Evolutionary conservation across 2,329 filamentous ascomycete species (phyloP).

Genomic region (Phialophora verrucosa): DNA sequence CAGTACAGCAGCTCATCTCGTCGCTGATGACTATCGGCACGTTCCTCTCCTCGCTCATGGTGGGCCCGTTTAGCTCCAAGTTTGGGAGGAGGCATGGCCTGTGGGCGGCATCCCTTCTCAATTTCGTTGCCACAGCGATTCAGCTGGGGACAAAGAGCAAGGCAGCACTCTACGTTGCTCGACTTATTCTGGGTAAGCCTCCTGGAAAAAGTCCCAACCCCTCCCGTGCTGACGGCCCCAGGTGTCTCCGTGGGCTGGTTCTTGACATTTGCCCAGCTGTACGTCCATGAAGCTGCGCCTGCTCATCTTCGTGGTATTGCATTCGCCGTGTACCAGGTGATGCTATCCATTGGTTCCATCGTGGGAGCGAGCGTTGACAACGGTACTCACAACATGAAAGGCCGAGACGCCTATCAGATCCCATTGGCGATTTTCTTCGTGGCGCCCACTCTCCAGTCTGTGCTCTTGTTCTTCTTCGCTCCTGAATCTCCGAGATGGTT

Average conservation of each 20-base stretch:
- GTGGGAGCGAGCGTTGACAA: slow-evolving; percentile 32
- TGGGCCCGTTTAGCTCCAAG: slow-evolving; percentile 55
- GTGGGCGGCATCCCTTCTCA: slow-evolving; percentile 56
- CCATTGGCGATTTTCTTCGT: slow-evolving; percentile 36
- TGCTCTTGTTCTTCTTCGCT: slow-evolving; percentile 32
- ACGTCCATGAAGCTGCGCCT: slow-evolving; percentile 57
- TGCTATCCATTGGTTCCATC: slow-evolving; percentile 33
- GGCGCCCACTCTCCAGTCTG: slow-evolving; percentile 30
- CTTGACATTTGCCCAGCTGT: slow-evolving; percentile 56
- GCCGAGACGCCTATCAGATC: slow-evolving; percentile 33
- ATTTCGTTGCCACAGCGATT: slow-evolving; percentile 52
- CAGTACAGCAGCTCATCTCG: slow-evolving; percentile 60
- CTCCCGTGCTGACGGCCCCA: slow-evolving; percentile 13
- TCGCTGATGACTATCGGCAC: slow-evolving; percentile 59
- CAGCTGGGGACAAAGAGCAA: slow-evolving; percentile 52
- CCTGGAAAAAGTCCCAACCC: neutral
- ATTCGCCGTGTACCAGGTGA: slow-evolving; percentile 49
- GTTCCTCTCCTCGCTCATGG: slow-evolving; percentile 57
- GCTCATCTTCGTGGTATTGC: slow-evolving; percentile 57
- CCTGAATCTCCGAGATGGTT: slow-evolving; percentile 38
- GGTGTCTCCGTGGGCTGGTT: slow-evolving; percentile 52
- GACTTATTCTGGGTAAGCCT: slow-evolving; percentile 49
- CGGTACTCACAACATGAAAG: slow-evolving; percentile 29
- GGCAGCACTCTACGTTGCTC: slow-evolving; percentile 54
- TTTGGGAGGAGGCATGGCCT: slow-evolving; percentile 56